Evolutionary conservation across 352 stramenopile genomes (phyloP), one percentile per base, ranked within the genome.

Genomic region (Pythium utonaiense): DNA sequence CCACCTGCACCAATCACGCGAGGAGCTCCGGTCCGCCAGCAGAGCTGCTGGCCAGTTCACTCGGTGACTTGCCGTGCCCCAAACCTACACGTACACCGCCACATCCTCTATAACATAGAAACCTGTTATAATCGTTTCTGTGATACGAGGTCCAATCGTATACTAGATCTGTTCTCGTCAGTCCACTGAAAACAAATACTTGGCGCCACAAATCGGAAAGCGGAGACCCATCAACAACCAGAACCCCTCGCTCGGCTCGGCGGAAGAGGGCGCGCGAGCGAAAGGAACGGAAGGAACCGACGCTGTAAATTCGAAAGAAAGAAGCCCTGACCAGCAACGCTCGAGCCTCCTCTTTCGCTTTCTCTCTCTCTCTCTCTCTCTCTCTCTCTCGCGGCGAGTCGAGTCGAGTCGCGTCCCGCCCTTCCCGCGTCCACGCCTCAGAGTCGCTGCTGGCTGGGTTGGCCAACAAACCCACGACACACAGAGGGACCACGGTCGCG

Each of bases 281-380:
- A 67, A 62, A 57, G 53, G 60, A 67, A 67, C 53, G 48, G 62
- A 69, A 69, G 36, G 50, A 64, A 69, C 45, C 10, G 22, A 28
- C 31, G 58, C 41, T 59, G 59, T 51, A 21, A 53, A 38, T 53
- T 53, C 47, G 47, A 53, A 53, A 21, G 28, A 53, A 41, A 53
- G 47, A 34, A 40, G 17, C 24, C 19, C 27, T 51, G 44, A 51
- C 44, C 44, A 51, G 16, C 44, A 51, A 51, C n/a, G n/a, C n/a
- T n/a, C n/a, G n/a, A n/a, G n/a, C n/a, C n/a, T n/a, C n/a, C n/a
- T n/a, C n/a, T n/a, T n/a, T n/a, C n/a, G n/a, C n/a, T n/a, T n/a
- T n/a, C n/a, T n/a, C n/a, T n/a, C n/a, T n/a, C n/a, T n/a, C n/a
- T n/a, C n/a, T n/a, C n/a, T n/a, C n/a, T n/a, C n/a, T n/a, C n/a